Evolutionary conservation across 352 stramenopile genomes (phyloP), one percentile per base, ranked within the genome.

Genomic region (Blastocystis sp.): DNA sequence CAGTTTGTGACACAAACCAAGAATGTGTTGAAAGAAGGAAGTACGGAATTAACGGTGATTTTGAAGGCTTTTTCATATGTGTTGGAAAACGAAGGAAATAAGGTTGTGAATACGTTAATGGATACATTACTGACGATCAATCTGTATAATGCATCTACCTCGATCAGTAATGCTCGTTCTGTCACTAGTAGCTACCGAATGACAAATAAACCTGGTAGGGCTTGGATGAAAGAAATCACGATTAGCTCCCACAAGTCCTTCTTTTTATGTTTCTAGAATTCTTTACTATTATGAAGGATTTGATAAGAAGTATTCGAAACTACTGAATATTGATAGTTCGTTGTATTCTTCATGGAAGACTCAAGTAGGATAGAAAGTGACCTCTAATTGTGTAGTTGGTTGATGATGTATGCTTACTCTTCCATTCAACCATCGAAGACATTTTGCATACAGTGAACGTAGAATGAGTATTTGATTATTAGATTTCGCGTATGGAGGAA

Each of bases 101-200:
- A 19, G 6, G 6, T 19, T 2, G 16, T 66, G 1, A 16, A 21
- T 6, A 6, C 46, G 19, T 35, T 66, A 27, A 24, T 65, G 12
- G 14, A 83, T 11, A 9, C 46, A 16, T 11, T 83, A 19, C 71
- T 63, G 1, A 5, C 43, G 5, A 43, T 67, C 12, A 57, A 65
- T 19, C 51, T 83, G 4, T 24, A 37, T n/a, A 65, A 42, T 39
- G 43, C 71, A 29, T 66, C 51, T 37, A 32, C 46, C 0, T 51
- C 51, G 2, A 51, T 83, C 21, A 42, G 46, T 12, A 83, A 65
- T 42, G 71, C 54, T 27, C 71, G 71, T 9, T 83, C 71, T 32
- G 71, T 83, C 14, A 83, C 71, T 6, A 83, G 71, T 56, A 83
- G 71, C 58, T 83, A 83, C 65, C 43, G 71, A n/a, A 83, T 83